Evolutionary conservation across 1,284 basidiomycete genomes (phyloP), one percentile per base, ranked within the genome.

Genomic region (Melampsora americana): DNA sequence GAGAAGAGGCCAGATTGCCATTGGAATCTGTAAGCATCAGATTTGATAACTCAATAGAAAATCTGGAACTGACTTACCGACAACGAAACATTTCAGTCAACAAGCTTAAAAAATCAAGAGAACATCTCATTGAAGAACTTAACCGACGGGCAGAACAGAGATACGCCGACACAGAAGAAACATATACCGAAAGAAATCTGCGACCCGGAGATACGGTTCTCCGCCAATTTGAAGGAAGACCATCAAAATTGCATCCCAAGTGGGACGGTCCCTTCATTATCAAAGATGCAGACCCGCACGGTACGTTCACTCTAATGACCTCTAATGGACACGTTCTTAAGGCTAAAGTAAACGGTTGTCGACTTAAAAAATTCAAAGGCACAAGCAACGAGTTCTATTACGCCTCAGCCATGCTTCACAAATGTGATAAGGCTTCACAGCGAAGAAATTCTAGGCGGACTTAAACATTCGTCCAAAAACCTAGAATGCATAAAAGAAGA

Each of bases 251-350:
- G 12, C 66, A 67, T 23, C 66, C 66, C 2, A 26, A 46, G 23
- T 67, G 66, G 66, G 66, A 67, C 12, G 66, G 66, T 2, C 66
- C 66, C 5, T 67, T 50, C 23, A n/a, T 50, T 1, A 48, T 67
- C 6, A 26, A 67, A 14, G 30, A 46, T 11, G 39, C 66, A 6
- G 56, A 67, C n/a, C n/a, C 44, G 1, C 48, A 67, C 23, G 66
- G 66, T 32, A 50, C 28, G 6, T 67, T 50, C n/a, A 67, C 46
- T 9, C 12, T 67, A 23, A 11, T 32, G 23, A 28, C 23, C 5
- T 32, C 66, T 3, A 67, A 67, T 26, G n/a, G n/a, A n/a, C n/a
- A n/a, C n/a, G n/a, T n/a, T n/a, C n/a, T n/a, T n/a, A n/a, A n/a
- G n/a, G 42, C 35, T 35, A 35, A 35, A 35, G 35, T 35, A 35